These are phyloP conservation scores for Aristolochia fimbriata DNA, from an alignment of 164 flowering plant species.

Conservation along the genomic window DNA sequence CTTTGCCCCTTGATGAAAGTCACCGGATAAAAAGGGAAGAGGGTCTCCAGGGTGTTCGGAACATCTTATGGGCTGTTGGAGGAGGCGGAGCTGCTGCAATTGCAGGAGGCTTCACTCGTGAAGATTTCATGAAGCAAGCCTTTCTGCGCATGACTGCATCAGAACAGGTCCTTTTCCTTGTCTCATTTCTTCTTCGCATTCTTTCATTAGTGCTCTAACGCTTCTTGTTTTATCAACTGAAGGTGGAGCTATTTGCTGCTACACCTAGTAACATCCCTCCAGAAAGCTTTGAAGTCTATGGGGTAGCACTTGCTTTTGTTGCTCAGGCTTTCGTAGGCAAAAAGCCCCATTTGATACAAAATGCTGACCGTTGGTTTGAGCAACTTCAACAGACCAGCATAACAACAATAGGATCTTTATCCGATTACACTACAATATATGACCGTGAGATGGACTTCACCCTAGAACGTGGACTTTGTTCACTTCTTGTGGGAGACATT, in stretches of 20 bases:
- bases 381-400: constrained; percentile 81
- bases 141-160: constrained; percentile 77
- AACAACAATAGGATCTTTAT: constrained; percentile 25
- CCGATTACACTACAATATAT: constrained; percentile 24
- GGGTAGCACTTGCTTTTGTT: constrained; percentile 95
- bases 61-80: constrained; percentile 94
- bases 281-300: constrained; percentile 89
- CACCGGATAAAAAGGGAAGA: constrained; percentile 52
- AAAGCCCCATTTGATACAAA: constrained; percentile 75
- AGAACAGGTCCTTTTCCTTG: constrained; percentile 57
- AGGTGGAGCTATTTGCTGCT: constrained; percentile 86
- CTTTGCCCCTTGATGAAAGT: constrained; percentile 68
- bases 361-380: constrained; percentile 78
- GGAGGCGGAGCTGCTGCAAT: constrained; percentile 90
- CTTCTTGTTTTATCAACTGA: constrained; percentile 7
- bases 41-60: constrained; percentile 88
- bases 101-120: constrained; percentile 94
- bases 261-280: constrained; percentile 87
- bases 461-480: constrained; percentile 87
- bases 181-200: background rate
- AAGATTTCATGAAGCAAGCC: constrained; percentile 86
- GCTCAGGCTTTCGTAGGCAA: constrained; percentile 75
- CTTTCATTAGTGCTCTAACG: background rate
- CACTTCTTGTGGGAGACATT: constrained; percentile 82
- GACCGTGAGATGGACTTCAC: constrained; percentile 82